Evolutionary conservation across 495 filamentous ascomycete species (phyloP).

Genomic region (Aspergillus incahuasiensis): DNA sequence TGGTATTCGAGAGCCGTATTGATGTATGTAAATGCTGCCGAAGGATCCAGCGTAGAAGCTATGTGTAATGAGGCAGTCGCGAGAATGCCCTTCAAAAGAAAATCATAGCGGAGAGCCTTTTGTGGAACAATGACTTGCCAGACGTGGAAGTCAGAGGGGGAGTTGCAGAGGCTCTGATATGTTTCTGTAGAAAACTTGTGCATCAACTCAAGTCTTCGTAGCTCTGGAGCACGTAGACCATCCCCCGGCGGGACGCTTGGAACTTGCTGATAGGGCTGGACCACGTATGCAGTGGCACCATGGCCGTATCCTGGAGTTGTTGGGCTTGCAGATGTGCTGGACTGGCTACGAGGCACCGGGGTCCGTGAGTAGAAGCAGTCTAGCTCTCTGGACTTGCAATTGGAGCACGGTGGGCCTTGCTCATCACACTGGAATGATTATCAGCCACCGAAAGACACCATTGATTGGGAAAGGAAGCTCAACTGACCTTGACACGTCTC

Average conservation of each 20-base stretch:
- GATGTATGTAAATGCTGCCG: constrained; percentile 41
- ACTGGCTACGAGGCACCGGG: constrained; percentile 15
- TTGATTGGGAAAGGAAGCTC: no score
- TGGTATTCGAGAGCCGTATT: constrained; percentile 48
- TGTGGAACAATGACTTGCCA: constrained; percentile 44
- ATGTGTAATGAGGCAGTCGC: constrained; percentile 52
- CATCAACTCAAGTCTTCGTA: constrained; percentile 38
- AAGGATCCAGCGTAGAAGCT: constrained; percentile 33
- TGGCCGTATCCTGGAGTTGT: background rate
- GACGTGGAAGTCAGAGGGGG: constrained; percentile 22
- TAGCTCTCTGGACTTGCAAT: constrained; percentile 38
- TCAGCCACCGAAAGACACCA: constrained; percentile 10
- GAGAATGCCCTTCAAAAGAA: constrained; percentile 53
- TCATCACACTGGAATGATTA: constrained; percentile 37
- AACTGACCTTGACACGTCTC: constrained; percentile 50
- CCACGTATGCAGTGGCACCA: background rate
- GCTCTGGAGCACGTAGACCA: constrained; percentile 19
- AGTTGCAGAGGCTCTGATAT: constrained; percentile 30
- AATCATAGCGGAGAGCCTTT: constrained; percentile 45
- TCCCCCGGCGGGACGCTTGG: background rate
- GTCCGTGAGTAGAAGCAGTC: constrained; percentile 36
- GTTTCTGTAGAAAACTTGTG: constrained; percentile 42
- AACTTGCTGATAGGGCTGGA: constrained; percentile 2
- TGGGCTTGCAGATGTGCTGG: constrained; percentile 8
- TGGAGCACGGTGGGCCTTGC: constrained; percentile 40